A percentile compares a stretch with the other conserved stretches of the same genome.
Evolutionary conservation across 163 green algal genomes (phyloP).

Genomic region (Trebouxia gelatinosa): DNA sequence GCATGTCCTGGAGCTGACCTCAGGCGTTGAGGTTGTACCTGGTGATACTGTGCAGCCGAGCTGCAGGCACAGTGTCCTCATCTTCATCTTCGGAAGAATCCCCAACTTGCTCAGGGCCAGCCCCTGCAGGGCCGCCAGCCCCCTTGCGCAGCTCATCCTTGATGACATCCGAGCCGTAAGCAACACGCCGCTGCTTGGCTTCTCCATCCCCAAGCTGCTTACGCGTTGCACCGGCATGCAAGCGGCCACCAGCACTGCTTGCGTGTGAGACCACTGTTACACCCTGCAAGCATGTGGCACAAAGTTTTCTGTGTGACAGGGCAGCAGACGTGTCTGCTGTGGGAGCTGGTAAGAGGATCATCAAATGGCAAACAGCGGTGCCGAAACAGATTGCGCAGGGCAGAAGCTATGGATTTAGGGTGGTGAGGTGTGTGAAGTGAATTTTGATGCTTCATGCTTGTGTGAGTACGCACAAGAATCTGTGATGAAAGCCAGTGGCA

Average conservation of each 20-base stretch:
- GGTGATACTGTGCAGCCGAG: background rate
- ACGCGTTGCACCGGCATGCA: background rate
- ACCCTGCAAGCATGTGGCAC: background rate
- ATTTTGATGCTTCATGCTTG: too few species aligned
- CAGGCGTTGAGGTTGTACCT: background rate
- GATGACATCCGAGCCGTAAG: constrained; percentile 20
- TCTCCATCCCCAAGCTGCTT: constrained; percentile 20
- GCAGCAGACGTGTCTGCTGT: too few species aligned
- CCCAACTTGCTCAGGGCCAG: constrained; percentile 14
- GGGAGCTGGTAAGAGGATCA: too few species aligned
- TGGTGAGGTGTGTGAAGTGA: too few species aligned
- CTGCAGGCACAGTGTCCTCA: background rate
- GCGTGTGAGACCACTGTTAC: background rate
- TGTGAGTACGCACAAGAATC: too few species aligned
- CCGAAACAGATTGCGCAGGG: too few species aligned
- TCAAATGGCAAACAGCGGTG: too few species aligned
- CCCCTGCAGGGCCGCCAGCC: constrained; percentile 1
- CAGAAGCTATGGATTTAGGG: too few species aligned
- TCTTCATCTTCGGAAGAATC: constrained; percentile 29
- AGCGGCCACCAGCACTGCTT: background rate
- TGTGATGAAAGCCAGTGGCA: background rate
- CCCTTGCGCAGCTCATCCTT: constrained; percentile 28
- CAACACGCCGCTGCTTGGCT: constrained; percentile 19
- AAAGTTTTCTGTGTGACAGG: too few species aligned
- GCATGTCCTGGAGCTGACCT: too few species aligned